phyloP scores from a whole-genome alignment of 345 rosid species.

The Eucalyptus dawsonii region DNA sequence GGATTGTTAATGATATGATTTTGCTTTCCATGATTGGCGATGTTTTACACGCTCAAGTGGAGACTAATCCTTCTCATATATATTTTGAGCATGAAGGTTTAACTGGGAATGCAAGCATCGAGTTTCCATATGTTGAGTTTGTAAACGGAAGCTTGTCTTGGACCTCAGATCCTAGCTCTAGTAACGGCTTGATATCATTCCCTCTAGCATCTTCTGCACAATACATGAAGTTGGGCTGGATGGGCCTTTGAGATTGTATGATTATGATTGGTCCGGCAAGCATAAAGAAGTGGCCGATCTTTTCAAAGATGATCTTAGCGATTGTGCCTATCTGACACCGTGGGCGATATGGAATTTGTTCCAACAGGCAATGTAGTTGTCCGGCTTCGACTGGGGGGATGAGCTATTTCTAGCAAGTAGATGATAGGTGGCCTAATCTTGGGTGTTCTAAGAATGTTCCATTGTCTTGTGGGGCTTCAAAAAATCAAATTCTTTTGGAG shows the following conservation, averaged over 20 bases:
- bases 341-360: background rate
- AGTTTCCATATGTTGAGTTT: no score
- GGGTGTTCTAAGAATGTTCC: background rate
- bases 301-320: no score
- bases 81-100: no score
- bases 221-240: slow-evolving; percentile 1
- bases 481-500: background rate
- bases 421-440: background rate
- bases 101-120: accelerated
- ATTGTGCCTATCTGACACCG: background rate
- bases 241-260: slow-evolving; percentile 8
- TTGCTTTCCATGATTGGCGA: no score
- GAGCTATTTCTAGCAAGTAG: background rate
- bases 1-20: no score
- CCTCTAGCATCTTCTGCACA: background rate
- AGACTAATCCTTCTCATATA: no score
- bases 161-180: background rate
- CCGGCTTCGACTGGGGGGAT: background rate
- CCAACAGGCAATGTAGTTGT: background rate
- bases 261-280: background rate
- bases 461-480: background rate
- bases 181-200: background rate
- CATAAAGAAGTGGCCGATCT: background rate
- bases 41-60: no score
- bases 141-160: no score